A percentile compares a stretch with the other conserved stretches of the same genome.
These are phyloP conservation scores for Gnomoniopsis sp. DNA, from an alignment of 2,329 filamentous ascomycete species.

Conservation along the genomic window DNA sequence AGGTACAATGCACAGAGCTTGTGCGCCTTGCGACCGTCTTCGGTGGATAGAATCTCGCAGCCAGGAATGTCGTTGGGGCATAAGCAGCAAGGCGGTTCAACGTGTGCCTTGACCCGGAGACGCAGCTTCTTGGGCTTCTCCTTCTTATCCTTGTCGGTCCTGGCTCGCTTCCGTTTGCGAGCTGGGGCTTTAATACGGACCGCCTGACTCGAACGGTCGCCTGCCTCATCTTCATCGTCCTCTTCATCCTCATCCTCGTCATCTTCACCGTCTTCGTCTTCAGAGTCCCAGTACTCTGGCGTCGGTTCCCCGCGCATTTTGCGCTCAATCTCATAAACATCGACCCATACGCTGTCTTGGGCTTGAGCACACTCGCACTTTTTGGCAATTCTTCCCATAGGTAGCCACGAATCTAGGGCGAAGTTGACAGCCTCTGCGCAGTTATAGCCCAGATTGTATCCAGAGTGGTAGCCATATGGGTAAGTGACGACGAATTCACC, in stretches of 20 bases:
- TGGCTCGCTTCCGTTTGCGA: conserved; percentile 66
- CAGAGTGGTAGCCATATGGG: conserved; percentile 96
- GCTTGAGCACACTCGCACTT: conserved; percentile 95
- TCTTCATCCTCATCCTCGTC: conserved; percentile 64
- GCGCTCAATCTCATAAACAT: conserved; percentile 92
- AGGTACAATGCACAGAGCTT: conserved; percentile 86
- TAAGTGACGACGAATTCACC: conserved; percentile 99
- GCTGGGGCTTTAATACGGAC: conserved; percentile 59
- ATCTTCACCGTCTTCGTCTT: conserved; percentile 66
- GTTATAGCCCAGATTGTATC: conserved; percentile 97
- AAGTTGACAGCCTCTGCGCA: conserved; percentile 99
- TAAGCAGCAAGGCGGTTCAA: conserved; percentile 79
- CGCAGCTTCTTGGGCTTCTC: conserved; percentile 72
- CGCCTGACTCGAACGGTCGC: conserved; percentile 70
- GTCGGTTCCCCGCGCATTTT: conserved; percentile 87
- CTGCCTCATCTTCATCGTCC: conserved; percentile 55
- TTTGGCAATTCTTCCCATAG: conserved; percentile 92
- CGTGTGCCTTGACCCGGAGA: conserved; percentile 67
- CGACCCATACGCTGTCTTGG: conserved; percentile 97
- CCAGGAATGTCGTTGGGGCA: conserved; percentile 87
- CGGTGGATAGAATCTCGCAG: conserved; percentile 79
- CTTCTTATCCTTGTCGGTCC: conserved; percentile 39
- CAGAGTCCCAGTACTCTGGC: conserved; percentile 71
- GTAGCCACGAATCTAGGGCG: conserved; percentile 89
- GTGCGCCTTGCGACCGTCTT: conserved; percentile 84